Evolutionary conservation across 164 flowering plant species (phyloP), one percentile per base, ranked within the genome.

Genomic region (Stephania japonica): DNA sequence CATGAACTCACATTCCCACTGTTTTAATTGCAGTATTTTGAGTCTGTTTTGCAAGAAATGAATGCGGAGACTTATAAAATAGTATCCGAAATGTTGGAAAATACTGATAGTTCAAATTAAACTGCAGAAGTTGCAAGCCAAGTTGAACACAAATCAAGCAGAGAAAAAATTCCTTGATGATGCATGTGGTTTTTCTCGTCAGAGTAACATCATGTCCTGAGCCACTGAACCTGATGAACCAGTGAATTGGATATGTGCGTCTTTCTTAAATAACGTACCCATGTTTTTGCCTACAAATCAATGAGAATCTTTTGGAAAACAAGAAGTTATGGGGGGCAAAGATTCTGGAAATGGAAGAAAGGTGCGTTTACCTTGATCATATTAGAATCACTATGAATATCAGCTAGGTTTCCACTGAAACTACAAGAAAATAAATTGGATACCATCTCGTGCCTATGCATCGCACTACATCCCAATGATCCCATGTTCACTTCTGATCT

Each of bases 91-190:
- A 92, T 93, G 50, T 82, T 84, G 71, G 85, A 87, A 68, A 91
- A 89, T 81, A 86, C 94, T 68, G 76, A 81, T 49, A 67, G 74
- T 61, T 72, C 70, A 41, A 95, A n/a, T n/a, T n/a, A n/a, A 85
- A 80, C 75, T 87, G 83, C 96, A 86, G 80, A 95, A 91, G 84
- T 62, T 88, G 80, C 91, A 89, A 74, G 78, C 88, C 70, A 91
- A 89, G 82, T 83, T 91, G 68, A 92, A 91, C 50, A 90, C 87
- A 83, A 83, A 85, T 78, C 19, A 79, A 14, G 77, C 86, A 77
- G 98, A 90, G 79, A 90, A 87, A 84, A 84, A 83, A 74, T 90
- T 95, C 87, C 91, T 87, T 67, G 90, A 91, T 77, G 94, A 90
- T 69, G 97, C 92, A 80, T 83, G 89, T 79, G 27, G 47, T 11